A percentile compares a stretch with the other conserved stretches of the same genome.
Conservation (phyloP, 2,329 filamentous ascomycete species). For the Botryotinia convoluta region DNA sequence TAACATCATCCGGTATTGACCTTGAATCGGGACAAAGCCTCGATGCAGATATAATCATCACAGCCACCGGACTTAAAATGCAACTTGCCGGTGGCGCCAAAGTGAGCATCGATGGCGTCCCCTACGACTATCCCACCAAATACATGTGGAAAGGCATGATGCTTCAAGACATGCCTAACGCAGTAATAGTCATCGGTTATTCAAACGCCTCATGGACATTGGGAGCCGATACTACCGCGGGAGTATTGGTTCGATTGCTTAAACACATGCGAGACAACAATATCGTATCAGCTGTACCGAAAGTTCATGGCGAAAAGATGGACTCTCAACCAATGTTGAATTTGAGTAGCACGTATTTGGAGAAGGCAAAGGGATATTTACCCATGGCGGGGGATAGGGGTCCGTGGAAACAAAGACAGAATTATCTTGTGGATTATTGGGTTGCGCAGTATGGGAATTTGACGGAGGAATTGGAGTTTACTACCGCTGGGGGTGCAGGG, state of each 20-base stretch:
- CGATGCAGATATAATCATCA: constrained; percentile 65
- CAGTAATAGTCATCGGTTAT: constrained; percentile 61
- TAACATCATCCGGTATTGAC: constrained; percentile 49
- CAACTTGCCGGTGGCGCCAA: constrained; percentile 53
- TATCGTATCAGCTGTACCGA: constrained; percentile 25
- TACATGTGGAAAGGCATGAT: constrained; percentile 64
- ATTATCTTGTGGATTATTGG: constrained; percentile 38
- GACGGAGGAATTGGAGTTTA: constrained; percentile 31
- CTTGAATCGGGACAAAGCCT: constrained; percentile 39
- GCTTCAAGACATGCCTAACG: constrained; percentile 65
- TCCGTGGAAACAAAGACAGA: constrained; percentile 34
- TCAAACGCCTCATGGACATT: constrained; percentile 66
- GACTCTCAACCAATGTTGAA: constrained; percentile 25
- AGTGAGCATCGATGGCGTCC: constrained; percentile 52
- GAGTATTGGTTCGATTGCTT: constrained; percentile 32
- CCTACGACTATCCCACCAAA: constrained; percentile 48
- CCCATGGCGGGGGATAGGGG: constrained; percentile 30
- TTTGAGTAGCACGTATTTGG: constrained; percentile 33
- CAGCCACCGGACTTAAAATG: constrained; percentile 64
- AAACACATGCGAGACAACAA: constrained; percentile 33
- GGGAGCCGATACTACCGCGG: constrained; percentile 50
- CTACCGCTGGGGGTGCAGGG: background rate
- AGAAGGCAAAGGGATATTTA: constrained; percentile 30
- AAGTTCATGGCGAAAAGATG: constrained; percentile 23
- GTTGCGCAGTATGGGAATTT: constrained; percentile 32